These are phyloP conservation scores for Aurifilum marmelostoma DNA, from an alignment of 2,329 filamentous ascomycete genomes.

Conservation along the genomic window DNA sequence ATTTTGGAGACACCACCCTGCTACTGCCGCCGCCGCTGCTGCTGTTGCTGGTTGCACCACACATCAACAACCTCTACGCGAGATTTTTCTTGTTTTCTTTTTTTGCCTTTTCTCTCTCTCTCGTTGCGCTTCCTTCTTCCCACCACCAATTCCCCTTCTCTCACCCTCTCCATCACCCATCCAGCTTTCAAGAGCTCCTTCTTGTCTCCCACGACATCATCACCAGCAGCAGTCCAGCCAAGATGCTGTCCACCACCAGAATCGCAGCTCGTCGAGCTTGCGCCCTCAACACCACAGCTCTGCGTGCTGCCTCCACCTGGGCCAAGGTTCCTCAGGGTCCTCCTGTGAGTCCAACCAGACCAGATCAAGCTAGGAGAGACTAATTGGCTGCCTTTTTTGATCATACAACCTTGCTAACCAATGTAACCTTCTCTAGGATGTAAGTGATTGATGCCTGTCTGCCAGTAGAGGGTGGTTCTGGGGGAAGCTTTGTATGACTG, in stretches of 20 bases:
- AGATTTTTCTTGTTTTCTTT: background rate
- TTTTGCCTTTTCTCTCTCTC: background rate
- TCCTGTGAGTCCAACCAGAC: conserved; percentile 43
- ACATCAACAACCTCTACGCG: background rate
- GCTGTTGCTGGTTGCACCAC: background rate
- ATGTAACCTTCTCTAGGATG: conserved; percentile 29
- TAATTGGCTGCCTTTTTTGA: conserved; percentile 37
- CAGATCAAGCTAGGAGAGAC: background rate
- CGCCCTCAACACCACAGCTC: conserved; percentile 45
- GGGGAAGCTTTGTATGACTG: conserved; percentile 26
- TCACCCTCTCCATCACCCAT: background rate
- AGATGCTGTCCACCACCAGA: conserved; percentile 59
- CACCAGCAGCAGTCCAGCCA: conserved; percentile 33
- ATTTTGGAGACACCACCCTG: conserved; percentile 6
- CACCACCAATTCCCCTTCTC: background rate
- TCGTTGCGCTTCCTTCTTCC: background rate
- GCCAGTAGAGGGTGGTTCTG: background rate
- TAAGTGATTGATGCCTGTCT: conserved; percentile 19
- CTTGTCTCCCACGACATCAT: conserved; percentile 17
- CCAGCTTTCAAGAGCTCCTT: background rate
- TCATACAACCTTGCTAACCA: conserved; percentile 36
- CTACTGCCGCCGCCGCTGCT: too few species aligned
- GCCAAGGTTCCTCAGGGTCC: conserved; percentile 89
- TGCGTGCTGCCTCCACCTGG: conserved; percentile 78
- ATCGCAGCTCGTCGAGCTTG: conserved; percentile 54